These are phyloP conservation scores for Chenopodium suecicum DNA, from an alignment of 148 eudicot genomes.

Conservation along the genomic window DNA sequence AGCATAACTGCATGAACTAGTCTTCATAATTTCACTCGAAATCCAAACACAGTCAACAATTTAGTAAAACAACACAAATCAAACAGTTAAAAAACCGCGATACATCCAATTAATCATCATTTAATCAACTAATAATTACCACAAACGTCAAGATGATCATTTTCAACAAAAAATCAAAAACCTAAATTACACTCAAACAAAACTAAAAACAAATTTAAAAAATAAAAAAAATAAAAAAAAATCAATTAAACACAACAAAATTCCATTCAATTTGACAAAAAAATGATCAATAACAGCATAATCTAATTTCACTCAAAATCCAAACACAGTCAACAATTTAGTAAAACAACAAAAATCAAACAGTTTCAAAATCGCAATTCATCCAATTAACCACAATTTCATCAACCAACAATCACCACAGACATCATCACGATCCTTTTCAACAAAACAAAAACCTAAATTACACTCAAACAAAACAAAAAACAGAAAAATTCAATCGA, in stretches of 20 bases:
- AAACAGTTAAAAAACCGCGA: too few relatives aligned
- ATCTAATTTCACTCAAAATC: neutral
- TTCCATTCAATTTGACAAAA: neutral
- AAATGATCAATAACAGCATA: neutral
- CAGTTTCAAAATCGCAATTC: neutral
- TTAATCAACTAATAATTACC: too few relatives aligned
- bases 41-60: neutral
- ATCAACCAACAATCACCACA: neutral
- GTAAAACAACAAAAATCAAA: neutral
- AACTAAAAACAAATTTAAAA: too few relatives aligned
- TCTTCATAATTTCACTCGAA: too few relatives aligned
- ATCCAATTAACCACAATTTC: neutral
- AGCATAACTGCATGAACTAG: too few relatives aligned
- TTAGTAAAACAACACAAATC: too few relatives aligned
- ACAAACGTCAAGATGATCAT: too few relatives aligned
- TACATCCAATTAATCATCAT: too few relatives aligned
- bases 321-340: neutral
- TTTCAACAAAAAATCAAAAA: neutral
- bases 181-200: neutral
- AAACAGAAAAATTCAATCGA: neutral
- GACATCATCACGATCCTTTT: neutral
- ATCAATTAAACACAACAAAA: neutral
- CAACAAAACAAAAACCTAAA: slow-evolving; percentile 1
- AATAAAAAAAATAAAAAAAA: too few relatives aligned
- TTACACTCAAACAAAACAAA: neutral